Base-by-base conservation (phyloP, 768 basidiomycete genomes). In the Russula sp. region DNA sequence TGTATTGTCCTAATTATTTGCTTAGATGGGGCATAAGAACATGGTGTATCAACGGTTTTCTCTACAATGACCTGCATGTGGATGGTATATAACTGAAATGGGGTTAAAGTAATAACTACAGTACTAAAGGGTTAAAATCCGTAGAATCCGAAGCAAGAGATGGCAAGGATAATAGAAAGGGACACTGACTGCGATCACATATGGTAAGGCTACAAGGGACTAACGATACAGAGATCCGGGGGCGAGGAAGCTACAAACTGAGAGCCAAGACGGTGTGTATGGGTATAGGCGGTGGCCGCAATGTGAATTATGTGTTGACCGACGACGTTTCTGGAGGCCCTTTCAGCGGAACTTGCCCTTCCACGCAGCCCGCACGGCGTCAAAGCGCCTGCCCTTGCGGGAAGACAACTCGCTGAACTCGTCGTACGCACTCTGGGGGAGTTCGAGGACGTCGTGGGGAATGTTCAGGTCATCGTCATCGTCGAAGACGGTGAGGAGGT, bases 401-500 rank as follows among this genome's bases (percentile, higher is more conserved):
- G 77, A 74, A 64, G 74, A 79, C 65, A 85, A 71, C 69, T 81
- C 78, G 59, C 78, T 73, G 70, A 81, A 89, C 66, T 87, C 78
- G 39, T 74, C 76, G 68, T 81, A 87, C 9, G 83, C 83, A 60
- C 79, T 74, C 46, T 76, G 76, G 29, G 85, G 81, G 22, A 89
- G 78, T 68, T 87, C 85, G 62, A 88, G 80, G 78, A 86, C 82
- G 67, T 82, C 87, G 11, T 69, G 65, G 32, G 69, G 69, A 53
- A 69, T 67, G 56, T 57, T 56, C 49, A 66, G 39, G 60, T 67
- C 68, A 58, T 77, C 78, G 41, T 67, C 73, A 50, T 76, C 59
- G 6, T 83, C 80, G 61, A 88, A 81, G 63, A 87, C 72, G 65
- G 76, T 75, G 58, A 88, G 81, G 65, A 89, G 73, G 71, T 86